Evolutionary conservation across 805 yeast species (phyloP).

Genomic region (Scheffersomyces stipitis): DNA sequence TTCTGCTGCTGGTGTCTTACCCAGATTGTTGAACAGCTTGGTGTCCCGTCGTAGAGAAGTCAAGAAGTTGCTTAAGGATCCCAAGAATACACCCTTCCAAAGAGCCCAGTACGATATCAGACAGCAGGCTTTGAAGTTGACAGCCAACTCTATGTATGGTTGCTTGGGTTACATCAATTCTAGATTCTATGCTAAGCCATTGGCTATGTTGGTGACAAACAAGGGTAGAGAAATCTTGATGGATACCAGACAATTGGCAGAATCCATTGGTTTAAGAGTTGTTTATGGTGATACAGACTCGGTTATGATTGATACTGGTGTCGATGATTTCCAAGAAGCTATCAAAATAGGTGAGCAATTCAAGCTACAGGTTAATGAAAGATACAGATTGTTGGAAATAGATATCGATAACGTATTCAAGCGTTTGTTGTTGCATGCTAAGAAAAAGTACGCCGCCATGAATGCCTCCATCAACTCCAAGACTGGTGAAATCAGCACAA

Average conservation of each 20-base stretch:
- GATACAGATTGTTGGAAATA: constrained; percentile 83
- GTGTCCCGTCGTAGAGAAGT: constrained; percentile 93
- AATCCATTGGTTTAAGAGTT: constrained; percentile 75
- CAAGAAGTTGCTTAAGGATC: constrained; percentile 77
- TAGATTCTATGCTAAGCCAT: constrained; percentile 91
- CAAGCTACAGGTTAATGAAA: constrained; percentile 81
- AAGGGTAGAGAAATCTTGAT: constrained; percentile 94
- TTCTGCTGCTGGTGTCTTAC: constrained; percentile 75
- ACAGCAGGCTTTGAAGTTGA: constrained; percentile 92
- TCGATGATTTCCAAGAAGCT: constrained; percentile 67
- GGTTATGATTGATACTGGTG: constrained; percentile 94
- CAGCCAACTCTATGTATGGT: constrained; percentile 99
- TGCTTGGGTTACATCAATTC: constrained; percentile 92
- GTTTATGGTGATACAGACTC: constrained; percentile 99
- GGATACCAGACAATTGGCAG: constrained; percentile 93
- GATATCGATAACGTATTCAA: constrained; percentile 94
- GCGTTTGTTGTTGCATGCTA: constrained; percentile 81
- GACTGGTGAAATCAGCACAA: constrained; percentile 53
- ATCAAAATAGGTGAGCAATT: constrained; percentile 80
- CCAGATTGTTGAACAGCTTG: constrained; percentile 75
- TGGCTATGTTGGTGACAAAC: constrained; percentile 92
- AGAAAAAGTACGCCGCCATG: constrained; percentile 96
- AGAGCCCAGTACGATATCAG: constrained; percentile 88
- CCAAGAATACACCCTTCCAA: constrained; percentile 61
- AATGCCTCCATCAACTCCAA: constrained; percentile 51